Base-by-base conservation (phyloP, 139 green algal genomes). In the Coelastrella sp. region DNA sequence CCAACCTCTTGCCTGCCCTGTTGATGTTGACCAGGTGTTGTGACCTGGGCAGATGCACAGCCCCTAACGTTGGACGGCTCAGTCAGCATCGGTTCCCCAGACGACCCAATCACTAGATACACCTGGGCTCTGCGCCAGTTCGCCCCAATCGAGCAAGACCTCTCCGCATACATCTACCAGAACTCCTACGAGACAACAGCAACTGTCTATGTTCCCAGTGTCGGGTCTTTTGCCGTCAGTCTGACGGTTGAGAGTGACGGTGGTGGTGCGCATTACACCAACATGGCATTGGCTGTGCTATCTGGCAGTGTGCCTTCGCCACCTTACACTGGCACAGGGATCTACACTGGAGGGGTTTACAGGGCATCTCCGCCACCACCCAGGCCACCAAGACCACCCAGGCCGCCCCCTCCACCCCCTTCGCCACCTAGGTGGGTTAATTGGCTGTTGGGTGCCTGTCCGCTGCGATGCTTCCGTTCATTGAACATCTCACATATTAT, bases 261-360 rank as follows among this genome's bases (percentile, higher is more conserved):
- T 17, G 85, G 85, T 0, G n/a, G 65, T 3, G 59, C 73, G n/a
- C 85, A 90, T 73, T 90, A 23, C n/a, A 84, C 83, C 59, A 90
- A 90, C n/a, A 66, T 73, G 64, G 85, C 85, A 61, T 58, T 90
- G 5, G 84, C 84, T 61, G 68, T 88, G 65, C 82, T 87, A 13
- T 16, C 68, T 23, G 80, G 80, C 60, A 22, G 80, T 60, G 57
- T 10, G 10, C 7, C 61, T 5, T 56, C 78, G 47, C 78, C 78
- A 65, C 32, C n/a, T n/a, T n/a, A n/a, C n/a, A n/a, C n/a, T n/a
- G n/a, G n/a, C n/a, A n/a, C n/a, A n/a, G n/a, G n/a, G n/a, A n/a
- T n/a, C n/a, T n/a, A n/a, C n/a, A n/a, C n/a, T n/a, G n/a, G n/a
- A n/a, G n/a, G n/a, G n/a, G n/a, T n/a, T n/a, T n/a, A n/a, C n/a